A percentile compares a stretch with the other conserved stretches of the same genome.
phyloP scores from a whole-genome alignment of 2,329 filamentous ascomycete species.

The Pleochaeta shiraiana region DNA sequence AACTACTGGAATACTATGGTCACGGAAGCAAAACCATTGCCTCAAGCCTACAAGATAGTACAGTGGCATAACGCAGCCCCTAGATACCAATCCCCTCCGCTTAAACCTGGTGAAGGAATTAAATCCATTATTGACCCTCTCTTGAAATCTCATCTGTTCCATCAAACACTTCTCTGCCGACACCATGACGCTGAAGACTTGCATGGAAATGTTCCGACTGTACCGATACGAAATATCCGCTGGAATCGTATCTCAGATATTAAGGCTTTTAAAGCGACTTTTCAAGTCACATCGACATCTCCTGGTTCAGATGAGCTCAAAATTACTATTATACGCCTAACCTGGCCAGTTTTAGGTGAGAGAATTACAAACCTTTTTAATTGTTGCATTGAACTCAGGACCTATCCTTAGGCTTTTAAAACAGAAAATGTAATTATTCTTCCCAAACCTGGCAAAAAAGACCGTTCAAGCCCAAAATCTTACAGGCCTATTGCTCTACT shows the following conservation, averaged over 20 bases:
- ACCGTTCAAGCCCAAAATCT: neutral
- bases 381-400: neutral
- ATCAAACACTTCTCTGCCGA: neutral
- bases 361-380: neutral
- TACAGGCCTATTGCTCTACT: neutral
- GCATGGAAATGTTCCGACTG: neutral
- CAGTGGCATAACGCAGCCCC: neutral
- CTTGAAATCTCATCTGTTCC: neutral
- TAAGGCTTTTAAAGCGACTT: neutral
- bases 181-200: neutral
- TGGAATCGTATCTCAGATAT: neutral
- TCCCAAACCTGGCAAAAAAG: neutral
- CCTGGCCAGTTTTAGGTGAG: neutral
- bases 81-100: neutral
- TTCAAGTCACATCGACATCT: neutral
- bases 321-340: neutral
- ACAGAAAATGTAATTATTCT: neutral
- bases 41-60: neutral
- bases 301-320: neutral
- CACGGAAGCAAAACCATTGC: neutral
- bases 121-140: neutral
- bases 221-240: neutral
- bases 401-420: neutral
- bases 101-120: neutral
- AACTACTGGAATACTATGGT: neutral